These are phyloP conservation scores for Calycina herbarum DNA, from an alignment of 2,329 filamentous ascomycete genomes.

Conservation along the genomic window DNA sequence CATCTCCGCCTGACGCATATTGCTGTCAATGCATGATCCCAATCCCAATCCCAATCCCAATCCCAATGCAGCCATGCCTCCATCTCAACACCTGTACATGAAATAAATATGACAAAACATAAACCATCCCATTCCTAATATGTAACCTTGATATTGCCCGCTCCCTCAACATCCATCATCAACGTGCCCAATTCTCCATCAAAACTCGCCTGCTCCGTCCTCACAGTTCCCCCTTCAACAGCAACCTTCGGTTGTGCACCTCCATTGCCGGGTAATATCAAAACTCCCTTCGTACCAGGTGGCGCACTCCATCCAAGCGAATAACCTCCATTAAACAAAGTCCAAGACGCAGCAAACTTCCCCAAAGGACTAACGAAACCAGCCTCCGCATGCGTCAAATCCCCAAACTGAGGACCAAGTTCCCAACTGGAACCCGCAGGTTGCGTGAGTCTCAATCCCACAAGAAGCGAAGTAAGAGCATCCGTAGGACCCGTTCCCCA, in stretches of 20 bases:
- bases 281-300: conserved; percentile 18
- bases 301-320: conserved; percentile 23
- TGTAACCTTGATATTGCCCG: not conserved
- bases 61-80: not conserved
- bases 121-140: not conserved
- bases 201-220: not conserved
- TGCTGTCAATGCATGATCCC: not conserved
- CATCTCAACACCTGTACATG: not conserved
- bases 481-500: conserved; percentile 51
- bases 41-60: not conserved
- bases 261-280: conserved; percentile 19
- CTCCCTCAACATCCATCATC: not conserved
- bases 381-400: conserved; percentile 42
- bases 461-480: conserved; percentile 45
- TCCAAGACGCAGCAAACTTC: conserved; percentile 40
- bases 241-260: conserved; percentile 13
- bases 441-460: conserved; percentile 43
- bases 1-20: not conserved
- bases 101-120: not conserved
- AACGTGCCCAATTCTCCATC: not conserved
- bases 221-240: conserved; percentile 13
- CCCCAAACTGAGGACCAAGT: conserved; percentile 43
- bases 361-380: conserved; percentile 44
- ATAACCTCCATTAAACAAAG: conserved; percentile 16
- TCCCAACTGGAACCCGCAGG: conserved; percentile 41